Evolutionary conservation across 495 filamentous ascomycete species (phyloP), one percentile per base, ranked within the genome.

Genomic region (Hypomontagnella submonticulosa): DNA sequence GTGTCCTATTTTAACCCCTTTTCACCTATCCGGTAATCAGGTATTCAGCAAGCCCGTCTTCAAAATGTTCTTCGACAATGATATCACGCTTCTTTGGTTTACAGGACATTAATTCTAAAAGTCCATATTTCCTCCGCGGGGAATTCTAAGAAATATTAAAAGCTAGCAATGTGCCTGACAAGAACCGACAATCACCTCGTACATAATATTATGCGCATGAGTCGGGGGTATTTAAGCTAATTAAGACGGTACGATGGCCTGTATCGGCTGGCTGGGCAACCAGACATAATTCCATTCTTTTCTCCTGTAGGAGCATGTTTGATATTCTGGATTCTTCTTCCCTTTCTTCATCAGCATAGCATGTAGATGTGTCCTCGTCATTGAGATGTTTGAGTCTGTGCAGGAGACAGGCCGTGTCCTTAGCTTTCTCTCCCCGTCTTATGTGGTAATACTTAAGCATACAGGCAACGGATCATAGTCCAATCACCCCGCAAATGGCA

Each of bases 181-280:
- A 15, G 13, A 40, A 40, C 10, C 9, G 36, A 40, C 13, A 15
- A 40, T 40, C 10, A 40, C 23, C 2, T 27, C 23, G 23, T 27
- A 27, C 23, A 27, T 27, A 27, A 27, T 27, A 52, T 37, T 46
- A 20, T 16, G 18, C 15, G 18, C 20, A 48, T 16, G 15, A 51
- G 3, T 23, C n/a, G 30, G 50, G 27, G 47, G 23, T 38, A 40
- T 47, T 43, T 13, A 23, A 41, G 46, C 36, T 56, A 58, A 58
- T 52, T 44, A 56, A 48, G 33, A n/a, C 12, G 32, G 19, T 48
- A 52, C 12, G 50, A 51, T 46, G 18, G 49, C 33, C 32, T 49
- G 58, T 54, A 60, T 44, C 41, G 33, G 54, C 48, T 71, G 63
- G 49, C 60, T 61, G 56, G 71, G 67, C 63, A 71, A 68, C 67